A percentile compares a stretch with the other conserved stretches of the same genome.
phyloP scores from a whole-genome alignment of 1,284 basidiomycete genomes.

The Kwoniella shivajii region DNA sequence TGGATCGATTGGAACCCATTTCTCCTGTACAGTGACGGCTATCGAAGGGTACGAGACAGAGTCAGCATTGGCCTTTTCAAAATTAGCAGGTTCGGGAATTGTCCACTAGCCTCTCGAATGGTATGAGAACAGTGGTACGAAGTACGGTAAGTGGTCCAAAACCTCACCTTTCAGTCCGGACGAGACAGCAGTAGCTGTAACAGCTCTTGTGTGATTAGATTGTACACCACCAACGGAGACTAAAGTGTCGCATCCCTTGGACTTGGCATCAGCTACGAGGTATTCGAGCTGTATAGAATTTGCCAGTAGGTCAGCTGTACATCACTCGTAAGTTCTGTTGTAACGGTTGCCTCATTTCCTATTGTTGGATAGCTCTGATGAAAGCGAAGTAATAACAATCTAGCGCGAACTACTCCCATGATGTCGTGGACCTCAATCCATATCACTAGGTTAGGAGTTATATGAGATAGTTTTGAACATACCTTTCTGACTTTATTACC shows the following conservation, averaged over 20 bases:
- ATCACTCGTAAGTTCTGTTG: too few species aligned
- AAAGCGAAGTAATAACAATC: too few species aligned
- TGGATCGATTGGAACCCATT: slow-evolving; percentile 45
- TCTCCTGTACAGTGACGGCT: slow-evolving; percentile 42
- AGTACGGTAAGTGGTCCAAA: background rate
- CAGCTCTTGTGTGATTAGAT: slow-evolving; percentile 41
- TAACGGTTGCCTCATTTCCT: too few species aligned
- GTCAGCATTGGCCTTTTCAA: background rate
- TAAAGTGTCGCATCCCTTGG: slow-evolving; percentile 35
- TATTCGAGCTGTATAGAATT: slow-evolving; percentile 33
- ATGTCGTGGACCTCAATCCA: too few species aligned
- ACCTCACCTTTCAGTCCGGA: slow-evolving; percentile 30
- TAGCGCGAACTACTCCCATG: too few species aligned
- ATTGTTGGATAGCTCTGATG: too few species aligned
- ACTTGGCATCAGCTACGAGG: slow-evolving; percentile 37
- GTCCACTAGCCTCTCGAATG: too few species aligned
- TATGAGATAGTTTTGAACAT: background rate
- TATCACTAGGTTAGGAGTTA: too few species aligned
- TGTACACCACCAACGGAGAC: slow-evolving; percentile 45
- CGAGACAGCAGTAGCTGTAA: slow-evolving; percentile 34
- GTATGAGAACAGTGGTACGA: too few species aligned
- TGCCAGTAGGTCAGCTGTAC: background rate
- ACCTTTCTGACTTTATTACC: slow-evolving; percentile 48
- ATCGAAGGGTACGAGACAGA: background rate
- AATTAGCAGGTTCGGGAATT: too few species aligned